Evolutionary conservation across 768 basidiomycete species (phyloP).

Genomic region (Auricularia heimuer): DNA sequence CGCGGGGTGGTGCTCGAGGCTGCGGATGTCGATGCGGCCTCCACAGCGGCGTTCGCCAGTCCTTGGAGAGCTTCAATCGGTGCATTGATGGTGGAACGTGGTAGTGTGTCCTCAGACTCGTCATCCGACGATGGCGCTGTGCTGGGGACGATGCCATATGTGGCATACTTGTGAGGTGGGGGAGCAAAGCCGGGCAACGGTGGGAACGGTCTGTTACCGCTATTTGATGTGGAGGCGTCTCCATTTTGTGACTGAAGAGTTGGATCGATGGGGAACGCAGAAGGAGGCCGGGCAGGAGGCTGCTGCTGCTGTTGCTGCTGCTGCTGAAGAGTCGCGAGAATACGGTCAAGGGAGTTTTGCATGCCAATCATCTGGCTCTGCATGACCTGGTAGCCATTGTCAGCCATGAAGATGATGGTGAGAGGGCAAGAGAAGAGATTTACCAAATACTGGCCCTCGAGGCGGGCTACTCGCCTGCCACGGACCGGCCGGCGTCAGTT

Average conservation of each 20-base stretch:
- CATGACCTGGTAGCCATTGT: constrained; percentile 49
- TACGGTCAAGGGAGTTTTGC: constrained; percentile 82
- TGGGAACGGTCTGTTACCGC: constrained; percentile 44
- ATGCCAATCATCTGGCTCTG: constrained; percentile 93
- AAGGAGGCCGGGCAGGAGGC: constrained; percentile 15
- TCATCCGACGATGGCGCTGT: constrained; percentile 81
- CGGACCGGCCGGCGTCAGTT: constrained; percentile 4
- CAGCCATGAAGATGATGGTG: constrained; percentile 7
- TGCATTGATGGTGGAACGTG: constrained; percentile 74
- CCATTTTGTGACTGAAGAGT: not conserved
- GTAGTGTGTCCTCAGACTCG: constrained; percentile 83
- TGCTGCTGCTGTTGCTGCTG: constrained; percentile 22
- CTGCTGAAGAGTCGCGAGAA: constrained; percentile 54
- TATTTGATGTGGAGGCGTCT: not conserved
- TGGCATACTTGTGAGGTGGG: constrained; percentile 82
- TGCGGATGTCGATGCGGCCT: constrained; percentile 49
- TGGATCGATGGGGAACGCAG: not conserved
- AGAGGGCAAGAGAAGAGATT: constrained; percentile 9
- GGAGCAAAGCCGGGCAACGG: constrained; percentile 88
- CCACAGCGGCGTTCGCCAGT: constrained; percentile 89
- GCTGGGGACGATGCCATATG: constrained; percentile 82
- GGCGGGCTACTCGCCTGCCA: constrained; percentile 63
- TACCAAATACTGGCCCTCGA: constrained; percentile 82
- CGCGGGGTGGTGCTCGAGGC: constrained; percentile 15
- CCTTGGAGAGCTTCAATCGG: constrained; percentile 93